phyloP scores from a whole-genome alignment of 2,329 filamentous ascomycete genomes.

The Alternaria gaisen region DNA sequence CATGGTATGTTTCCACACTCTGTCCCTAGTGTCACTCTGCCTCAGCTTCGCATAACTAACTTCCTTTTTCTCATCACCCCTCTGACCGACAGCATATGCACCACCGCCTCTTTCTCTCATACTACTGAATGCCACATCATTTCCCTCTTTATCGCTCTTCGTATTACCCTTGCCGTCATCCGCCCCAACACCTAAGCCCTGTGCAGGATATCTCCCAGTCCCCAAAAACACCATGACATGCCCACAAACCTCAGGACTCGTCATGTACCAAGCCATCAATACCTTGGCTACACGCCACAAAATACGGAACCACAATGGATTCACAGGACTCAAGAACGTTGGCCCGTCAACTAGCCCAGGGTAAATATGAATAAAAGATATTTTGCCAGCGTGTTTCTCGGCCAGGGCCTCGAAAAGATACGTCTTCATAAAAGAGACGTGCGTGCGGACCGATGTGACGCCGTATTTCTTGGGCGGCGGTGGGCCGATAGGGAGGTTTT shows the following conservation, averaged over 20 bases:
- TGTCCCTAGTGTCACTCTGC: slow-evolving; percentile 35
- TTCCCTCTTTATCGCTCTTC: background rate
- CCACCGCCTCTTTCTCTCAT: slow-evolving; percentile 37
- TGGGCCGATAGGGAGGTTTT: slow-evolving; percentile 41
- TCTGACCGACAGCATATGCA: slow-evolving; percentile 35
- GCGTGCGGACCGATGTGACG: slow-evolving; percentile 36
- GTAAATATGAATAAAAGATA: slow-evolving; percentile 43
- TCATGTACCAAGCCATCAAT: background rate
- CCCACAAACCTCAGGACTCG: too few species aligned
- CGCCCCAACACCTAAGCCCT: background rate
- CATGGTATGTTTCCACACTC: slow-evolving; percentile 46
- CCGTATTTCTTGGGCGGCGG: slow-evolving; percentile 31
- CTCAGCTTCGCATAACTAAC: slow-evolving; percentile 32
- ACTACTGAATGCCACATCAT: slow-evolving; percentile 28
- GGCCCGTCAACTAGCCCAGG: slow-evolving; percentile 48
- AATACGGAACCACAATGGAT: slow-evolving; percentile 43
- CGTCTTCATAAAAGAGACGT: slow-evolving; percentile 46
- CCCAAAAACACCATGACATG: too few species aligned
- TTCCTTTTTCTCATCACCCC: slow-evolving; percentile 29
- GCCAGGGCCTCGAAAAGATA: slow-evolving; percentile 42
- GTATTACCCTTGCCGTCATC: slow-evolving; percentile 23
- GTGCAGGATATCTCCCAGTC: too few species aligned
- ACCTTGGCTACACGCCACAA: slow-evolving; percentile 38
- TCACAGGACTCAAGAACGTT: slow-evolving; percentile 29
- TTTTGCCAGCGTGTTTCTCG: slow-evolving; percentile 29